Percentiles rank a stretch among this genome's conserved stretches.
Evolutionary conservation across 805 yeast genomes (phyloP).

Genomic region (Nakazawaea pomicola): DNA sequence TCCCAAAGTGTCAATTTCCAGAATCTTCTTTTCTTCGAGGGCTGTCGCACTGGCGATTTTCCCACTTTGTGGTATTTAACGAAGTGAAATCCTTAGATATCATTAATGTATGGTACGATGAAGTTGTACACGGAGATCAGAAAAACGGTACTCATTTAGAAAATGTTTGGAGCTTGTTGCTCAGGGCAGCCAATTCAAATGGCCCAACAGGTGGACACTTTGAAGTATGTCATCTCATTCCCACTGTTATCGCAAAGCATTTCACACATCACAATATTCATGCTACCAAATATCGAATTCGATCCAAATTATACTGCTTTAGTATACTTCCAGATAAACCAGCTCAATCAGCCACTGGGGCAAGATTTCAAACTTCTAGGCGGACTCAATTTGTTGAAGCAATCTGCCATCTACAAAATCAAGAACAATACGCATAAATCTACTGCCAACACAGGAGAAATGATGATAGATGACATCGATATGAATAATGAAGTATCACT

Average conservation of each 20-base stretch:
- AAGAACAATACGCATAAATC: constrained; percentile 28
- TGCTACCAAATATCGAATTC: constrained; percentile 73
- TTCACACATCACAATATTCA: constrained; percentile 78
- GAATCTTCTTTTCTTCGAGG: too few species aligned
- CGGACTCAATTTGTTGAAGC: constrained; percentile 59
- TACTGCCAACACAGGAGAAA: constrained; percentile 17
- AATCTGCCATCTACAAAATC: constrained; percentile 86
- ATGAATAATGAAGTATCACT: constrained; percentile 37
- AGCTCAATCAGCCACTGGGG: constrained; percentile 32
- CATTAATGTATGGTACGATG: background rate
- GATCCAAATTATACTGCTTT: constrained; percentile 76
- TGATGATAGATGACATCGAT: constrained; percentile 50
- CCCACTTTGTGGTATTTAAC: too few species aligned
- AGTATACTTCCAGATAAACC: constrained; percentile 81
- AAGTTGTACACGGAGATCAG: background rate
- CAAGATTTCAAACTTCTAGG: constrained; percentile 62
- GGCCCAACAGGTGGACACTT: constrained; percentile 63
- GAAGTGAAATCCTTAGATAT: too few species aligned
- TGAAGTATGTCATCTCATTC: constrained; percentile 61
- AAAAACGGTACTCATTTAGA: background rate
- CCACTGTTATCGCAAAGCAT: constrained; percentile 52
- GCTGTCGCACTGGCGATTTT: too few species aligned
- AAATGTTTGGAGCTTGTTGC: constrained; percentile 73
- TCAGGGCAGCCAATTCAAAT: constrained; percentile 56
- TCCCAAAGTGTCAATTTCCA: too few species aligned